Conservation (phyloP, 345 rosid genomes). For the Arabis hirsuta region DNA sequence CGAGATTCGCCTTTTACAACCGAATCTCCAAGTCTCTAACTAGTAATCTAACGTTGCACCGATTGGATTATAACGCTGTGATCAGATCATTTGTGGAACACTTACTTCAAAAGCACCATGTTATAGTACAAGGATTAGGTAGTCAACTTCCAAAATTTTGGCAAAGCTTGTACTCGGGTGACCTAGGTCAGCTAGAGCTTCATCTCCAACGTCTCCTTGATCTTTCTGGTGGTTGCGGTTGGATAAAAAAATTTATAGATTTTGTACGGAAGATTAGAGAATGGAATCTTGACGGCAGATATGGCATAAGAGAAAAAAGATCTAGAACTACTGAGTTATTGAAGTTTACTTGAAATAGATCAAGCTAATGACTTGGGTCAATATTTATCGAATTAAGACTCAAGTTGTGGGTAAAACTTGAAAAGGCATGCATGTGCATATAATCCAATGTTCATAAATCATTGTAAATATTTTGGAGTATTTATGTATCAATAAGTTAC, state of each 20-base stretch:
- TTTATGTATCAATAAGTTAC: neutral
- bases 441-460: no score
- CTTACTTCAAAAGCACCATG: constrained; percentile 5
- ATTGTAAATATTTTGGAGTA: neutral
- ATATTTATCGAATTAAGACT: neutral
- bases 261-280: neutral
- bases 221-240: neutral
- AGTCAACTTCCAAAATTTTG: constrained; percentile 24
- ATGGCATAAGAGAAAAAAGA: neutral
- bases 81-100: neutral
- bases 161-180: constrained; percentile 4
- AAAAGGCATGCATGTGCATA: no score
- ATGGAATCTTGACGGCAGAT: neutral
- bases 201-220: neutral
- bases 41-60: neutral
- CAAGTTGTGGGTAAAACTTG: no score
- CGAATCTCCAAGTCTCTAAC: no score
- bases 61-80: constrained; percentile 5
- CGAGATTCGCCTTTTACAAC: no score
- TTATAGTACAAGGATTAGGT: neutral
- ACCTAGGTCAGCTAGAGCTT: neutral
- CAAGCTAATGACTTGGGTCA: neutral
- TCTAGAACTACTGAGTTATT: neutral
- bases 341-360: neutral
- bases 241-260: neutral